These are phyloP conservation scores for Leccinum subfulvum DNA, from an alignment of 1,284 basidiomycete species.

Conservation along the genomic window DNA sequence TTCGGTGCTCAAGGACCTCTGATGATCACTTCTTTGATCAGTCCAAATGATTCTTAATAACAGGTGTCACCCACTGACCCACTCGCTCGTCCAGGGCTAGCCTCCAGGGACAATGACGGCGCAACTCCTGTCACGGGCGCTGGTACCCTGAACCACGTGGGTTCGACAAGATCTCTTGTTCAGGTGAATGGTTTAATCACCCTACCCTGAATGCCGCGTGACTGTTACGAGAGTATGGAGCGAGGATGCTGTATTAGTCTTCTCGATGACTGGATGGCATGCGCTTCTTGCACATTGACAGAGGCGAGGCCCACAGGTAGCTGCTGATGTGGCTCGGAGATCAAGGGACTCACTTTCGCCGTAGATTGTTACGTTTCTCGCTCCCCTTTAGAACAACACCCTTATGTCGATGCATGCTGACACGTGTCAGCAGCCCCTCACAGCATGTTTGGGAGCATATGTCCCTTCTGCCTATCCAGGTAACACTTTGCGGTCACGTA, in stretches of 20 bases:
- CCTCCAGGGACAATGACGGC: neutral
- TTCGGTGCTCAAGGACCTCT: neutral
- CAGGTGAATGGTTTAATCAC: neutral
- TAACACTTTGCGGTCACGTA: neutral
- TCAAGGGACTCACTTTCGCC: neutral
- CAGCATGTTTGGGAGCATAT: neutral
- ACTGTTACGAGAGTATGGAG: neutral
- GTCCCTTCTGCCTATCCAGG: conserved; percentile 1
- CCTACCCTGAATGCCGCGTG: neutral
- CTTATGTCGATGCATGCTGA: neutral
- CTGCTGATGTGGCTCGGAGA: neutral
- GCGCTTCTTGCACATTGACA: neutral
- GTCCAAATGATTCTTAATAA: neutral
- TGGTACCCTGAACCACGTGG: neutral
- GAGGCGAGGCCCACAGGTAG: neutral
- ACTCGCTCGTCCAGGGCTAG: neutral
- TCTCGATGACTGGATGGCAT: neutral
- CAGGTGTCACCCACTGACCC: neutral
- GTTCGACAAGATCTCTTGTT: neutral
- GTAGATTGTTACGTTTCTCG: neutral
- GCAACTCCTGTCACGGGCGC: neutral
- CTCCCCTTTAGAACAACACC: neutral
- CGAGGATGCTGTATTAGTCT: neutral
- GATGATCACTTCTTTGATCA: neutral
- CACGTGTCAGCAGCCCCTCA: neutral